Base-by-base conservation (phyloP, 768 basidiomycete genomes). In the Termitomyces sp. region DNA sequence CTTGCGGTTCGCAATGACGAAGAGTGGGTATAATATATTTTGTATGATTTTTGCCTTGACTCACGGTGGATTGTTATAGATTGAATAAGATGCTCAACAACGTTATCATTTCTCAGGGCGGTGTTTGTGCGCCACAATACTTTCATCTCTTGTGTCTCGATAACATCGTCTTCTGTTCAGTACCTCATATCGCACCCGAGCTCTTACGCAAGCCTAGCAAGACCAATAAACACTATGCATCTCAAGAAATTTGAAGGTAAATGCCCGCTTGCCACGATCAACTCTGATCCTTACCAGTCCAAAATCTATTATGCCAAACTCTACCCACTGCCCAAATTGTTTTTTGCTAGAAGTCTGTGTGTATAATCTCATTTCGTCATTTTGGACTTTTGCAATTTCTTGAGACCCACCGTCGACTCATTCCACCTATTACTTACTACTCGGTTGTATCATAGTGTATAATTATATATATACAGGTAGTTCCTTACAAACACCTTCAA, bases 1-100 rank as follows among this genome's bases (percentile, higher is more conserved):
- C 82, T 93, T 44, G 91, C 90, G 58, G 86, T 93, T 71, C 81
- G 86, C 54, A 87, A 89, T 71, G 89, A 90, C 58, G 84, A 85
- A 61, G 89, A 87, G 85, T 87, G 47, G 22, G 71, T 62, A 16
- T 33, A 8, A 22, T 33, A 15, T 15, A n/a, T 13, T 49, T 13
- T 31, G 13, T n/a, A 18, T 58, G 6, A 20, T 36, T 50, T 16
- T 20, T 44, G 22, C 37, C 20, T 59, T 8, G 15, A 30, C 22
- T 24, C 18, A 30, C 24, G 20, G 13, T 27, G 36, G 11, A n/a
- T 8, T 27, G 16, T 13, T 7, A 27, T 27, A 84, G 83, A 64
- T 69, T 86, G 65, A 80, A 82, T 71, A 83, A 80, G 65, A 77
- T 84, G 6, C 72, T 86, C 13, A 82, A 78, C 18, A 73, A 81